Conservation (phyloP, 2,329 filamentous ascomycete species). For the Trichoderma koningii region DNA sequence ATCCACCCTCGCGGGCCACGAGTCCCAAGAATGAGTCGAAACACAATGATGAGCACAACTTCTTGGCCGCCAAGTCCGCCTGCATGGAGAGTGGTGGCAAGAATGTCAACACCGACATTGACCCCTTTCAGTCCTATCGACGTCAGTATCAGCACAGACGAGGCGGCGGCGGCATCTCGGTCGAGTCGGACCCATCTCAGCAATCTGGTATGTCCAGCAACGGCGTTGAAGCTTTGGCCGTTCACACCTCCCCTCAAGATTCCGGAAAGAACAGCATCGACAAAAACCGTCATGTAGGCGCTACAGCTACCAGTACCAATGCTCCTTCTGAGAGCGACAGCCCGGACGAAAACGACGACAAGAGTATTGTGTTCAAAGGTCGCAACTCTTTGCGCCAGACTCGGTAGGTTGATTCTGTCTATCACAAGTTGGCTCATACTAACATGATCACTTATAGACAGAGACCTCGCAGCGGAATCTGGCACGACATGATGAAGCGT, state of each 20-base stretch:
- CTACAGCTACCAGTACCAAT: conserved; percentile 10
- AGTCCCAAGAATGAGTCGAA: conserved; percentile 29
- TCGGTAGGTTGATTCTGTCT: conserved; percentile 36
- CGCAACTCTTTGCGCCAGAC: conserved; percentile 36
- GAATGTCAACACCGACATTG: background rate
- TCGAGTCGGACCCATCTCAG: conserved; percentile 2
- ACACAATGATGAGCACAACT: background rate
- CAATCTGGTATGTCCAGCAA: background rate
- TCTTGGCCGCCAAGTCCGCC: background rate
- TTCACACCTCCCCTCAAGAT: conserved; percentile 5
- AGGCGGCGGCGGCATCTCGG: background rate
- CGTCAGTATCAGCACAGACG: background rate
- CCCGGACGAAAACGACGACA: conserved; percentile 41
- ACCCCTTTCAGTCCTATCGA: conserved; percentile 7
- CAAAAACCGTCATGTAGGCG: background rate
- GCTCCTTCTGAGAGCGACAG: conserved; percentile 20
- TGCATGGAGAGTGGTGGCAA: background rate
- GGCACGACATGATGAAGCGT: conserved; percentile 55
- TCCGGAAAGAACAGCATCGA: background rate
- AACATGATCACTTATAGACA: conserved; percentile 36
- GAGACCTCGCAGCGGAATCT: conserved; percentile 49
- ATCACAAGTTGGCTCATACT: conserved; percentile 5
- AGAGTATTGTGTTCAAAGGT: conserved; percentile 44
- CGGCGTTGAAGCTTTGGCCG: background rate
- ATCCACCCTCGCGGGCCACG: conserved; percentile 57